A percentile compares a stretch with the other conserved stretches of the same genome.
phyloP scores from a whole-genome alignment of 164 flowering plant species.

The Euptelea pleiosperma region DNA sequence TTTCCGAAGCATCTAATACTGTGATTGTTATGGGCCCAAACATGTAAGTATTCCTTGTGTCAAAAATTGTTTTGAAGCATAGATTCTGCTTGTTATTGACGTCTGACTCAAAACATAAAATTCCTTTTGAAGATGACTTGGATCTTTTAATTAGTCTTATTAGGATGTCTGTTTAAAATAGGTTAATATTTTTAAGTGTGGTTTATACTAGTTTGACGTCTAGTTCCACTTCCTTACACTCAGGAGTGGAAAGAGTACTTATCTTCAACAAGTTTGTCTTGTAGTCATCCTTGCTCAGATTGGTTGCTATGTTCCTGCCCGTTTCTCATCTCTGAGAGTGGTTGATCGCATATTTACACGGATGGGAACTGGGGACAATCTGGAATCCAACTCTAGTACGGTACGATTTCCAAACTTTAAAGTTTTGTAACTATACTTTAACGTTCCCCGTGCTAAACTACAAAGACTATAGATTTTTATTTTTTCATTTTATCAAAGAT shows the following conservation, averaged over 20 bases:
- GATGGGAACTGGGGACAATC: slow-evolving; percentile 87
- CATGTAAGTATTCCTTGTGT: slow-evolving; percentile 52
- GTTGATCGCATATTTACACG: slow-evolving; percentile 96
- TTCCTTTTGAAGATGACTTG: not conserved
- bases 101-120: not conserved
- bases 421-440: no score
- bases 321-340: slow-evolving; percentile 69
- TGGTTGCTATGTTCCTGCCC: slow-evolving; percentile 97
- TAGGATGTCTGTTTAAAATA: not conserved
- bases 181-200: not conserved
- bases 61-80: not conserved
- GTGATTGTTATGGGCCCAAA: slow-evolving; percentile 93
- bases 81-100: not conserved
- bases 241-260: slow-evolving; percentile 99
- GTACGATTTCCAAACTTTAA: slow-evolving; percentile 32
- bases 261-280: slow-evolving; percentile 97
- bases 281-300: slow-evolving; percentile 92
- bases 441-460: no score
- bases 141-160: not conserved
- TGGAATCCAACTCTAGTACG: slow-evolving; percentile 98
- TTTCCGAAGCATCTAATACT: slow-evolving; percentile 96
- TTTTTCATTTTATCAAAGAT: no score
- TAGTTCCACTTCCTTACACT: slow-evolving; percentile 9
- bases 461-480: no score
- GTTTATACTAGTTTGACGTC: slow-evolving; percentile 1